Conservation (phyloP, 2,329 filamentous ascomycete genomes). For the Xylariaceae sp. region DNA sequence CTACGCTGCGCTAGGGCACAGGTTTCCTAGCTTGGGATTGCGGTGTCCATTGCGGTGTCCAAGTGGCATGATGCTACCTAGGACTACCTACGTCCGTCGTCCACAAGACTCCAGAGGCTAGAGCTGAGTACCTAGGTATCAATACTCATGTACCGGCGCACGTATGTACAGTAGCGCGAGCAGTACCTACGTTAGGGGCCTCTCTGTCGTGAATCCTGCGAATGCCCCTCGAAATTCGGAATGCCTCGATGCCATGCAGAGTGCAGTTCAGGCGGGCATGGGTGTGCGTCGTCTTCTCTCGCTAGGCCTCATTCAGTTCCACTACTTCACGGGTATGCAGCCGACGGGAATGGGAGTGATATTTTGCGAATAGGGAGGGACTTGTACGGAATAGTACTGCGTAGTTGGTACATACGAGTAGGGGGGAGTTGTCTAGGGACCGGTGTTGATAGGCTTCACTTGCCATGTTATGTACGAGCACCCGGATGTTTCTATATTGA, state of each 20-base stretch:
- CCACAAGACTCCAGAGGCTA: not conserved
- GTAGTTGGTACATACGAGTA: too few relatives aligned
- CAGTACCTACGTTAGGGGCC: not conserved
- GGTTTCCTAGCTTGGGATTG: not conserved
- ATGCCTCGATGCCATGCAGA: not conserved
- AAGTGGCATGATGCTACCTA: not conserved
- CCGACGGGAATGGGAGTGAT: not conserved
- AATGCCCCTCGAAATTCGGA: not conserved
- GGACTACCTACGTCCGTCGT: not conserved
- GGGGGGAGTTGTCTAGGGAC: too few relatives aligned
- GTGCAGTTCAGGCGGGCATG: not conserved
- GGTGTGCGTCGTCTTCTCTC: not conserved
- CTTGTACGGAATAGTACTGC: not conserved
- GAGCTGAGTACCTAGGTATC: too few relatives aligned
- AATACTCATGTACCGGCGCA: too few relatives aligned
- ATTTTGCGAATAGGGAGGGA: not conserved
- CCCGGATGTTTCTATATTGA: too few relatives aligned
- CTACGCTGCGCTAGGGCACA: not conserved
- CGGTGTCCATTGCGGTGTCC: not conserved
- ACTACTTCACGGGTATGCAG: not conserved
- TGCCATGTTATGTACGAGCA: too few relatives aligned
- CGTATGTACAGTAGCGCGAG: not conserved
- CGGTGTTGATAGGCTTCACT: too few relatives aligned
- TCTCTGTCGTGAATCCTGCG: not conserved
- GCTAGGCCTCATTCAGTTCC: not conserved